Evolutionary conservation across 2,329 filamentous ascomycete genomes (phyloP).

Genomic region (Daldinia eschscholtzii): DNA sequence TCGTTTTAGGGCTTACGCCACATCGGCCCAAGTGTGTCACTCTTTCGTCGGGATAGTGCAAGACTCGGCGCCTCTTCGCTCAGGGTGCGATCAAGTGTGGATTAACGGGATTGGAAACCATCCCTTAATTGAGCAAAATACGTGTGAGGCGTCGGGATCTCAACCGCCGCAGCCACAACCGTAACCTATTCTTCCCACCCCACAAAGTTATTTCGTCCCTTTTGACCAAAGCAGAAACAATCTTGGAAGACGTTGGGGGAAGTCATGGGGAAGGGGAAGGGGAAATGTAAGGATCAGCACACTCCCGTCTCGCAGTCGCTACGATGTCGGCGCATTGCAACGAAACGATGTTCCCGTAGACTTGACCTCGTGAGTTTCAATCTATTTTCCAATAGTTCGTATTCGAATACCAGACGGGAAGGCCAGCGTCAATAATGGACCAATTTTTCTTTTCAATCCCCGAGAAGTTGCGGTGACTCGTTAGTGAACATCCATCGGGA

Average conservation of each 20-base stretch:
- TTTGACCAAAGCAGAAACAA: background rate
- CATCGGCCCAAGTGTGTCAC: slow-evolving; percentile 20
- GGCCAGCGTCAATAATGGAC: slow-evolving; percentile 24
- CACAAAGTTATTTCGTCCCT: slow-evolving; percentile 5
- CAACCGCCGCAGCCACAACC: slow-evolving; percentile 30
- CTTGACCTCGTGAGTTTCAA: slow-evolving; percentile 17
- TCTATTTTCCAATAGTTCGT: slow-evolving; percentile 35
- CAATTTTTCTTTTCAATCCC: slow-evolving; percentile 15
- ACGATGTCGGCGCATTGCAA: slow-evolving; percentile 26
- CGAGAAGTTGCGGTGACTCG: slow-evolving; percentile 24
- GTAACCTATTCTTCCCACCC: slow-evolving; percentile 21
- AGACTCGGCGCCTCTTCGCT: slow-evolving; percentile 23
- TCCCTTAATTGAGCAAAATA: slow-evolving; percentile 23
- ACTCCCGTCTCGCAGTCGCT: slow-evolving; percentile 32
- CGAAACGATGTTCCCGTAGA: slow-evolving; percentile 14
- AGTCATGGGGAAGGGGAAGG: background rate
- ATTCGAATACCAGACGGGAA: slow-evolving; percentile 21
- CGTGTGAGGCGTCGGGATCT: slow-evolving; percentile 40
- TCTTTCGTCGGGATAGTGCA: slow-evolving; percentile 28
- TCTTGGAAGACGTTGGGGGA: background rate
- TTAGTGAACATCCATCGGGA: slow-evolving; percentile 16
- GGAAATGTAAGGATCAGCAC: slow-evolving; percentile 23
- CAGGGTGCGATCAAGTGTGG: background rate
- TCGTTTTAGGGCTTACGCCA: slow-evolving; percentile 34
- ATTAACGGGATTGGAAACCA: slow-evolving; percentile 11